Base-by-base conservation (phyloP, 495 filamentous ascomycete species). In the Xylaria telfairii region DNA sequence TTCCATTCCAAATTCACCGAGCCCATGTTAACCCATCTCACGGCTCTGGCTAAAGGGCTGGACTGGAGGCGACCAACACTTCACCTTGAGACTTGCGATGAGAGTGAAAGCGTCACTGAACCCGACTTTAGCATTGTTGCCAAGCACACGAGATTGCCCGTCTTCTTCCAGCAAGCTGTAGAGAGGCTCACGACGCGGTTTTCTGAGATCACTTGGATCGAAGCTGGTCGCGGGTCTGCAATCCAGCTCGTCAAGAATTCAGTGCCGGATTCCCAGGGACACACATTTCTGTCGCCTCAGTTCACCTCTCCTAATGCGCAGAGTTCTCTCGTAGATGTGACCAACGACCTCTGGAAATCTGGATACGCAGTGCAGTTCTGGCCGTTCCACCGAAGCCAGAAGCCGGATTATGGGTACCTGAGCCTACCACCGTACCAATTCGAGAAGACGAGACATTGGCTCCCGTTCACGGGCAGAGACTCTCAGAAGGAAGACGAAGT, bases 381-480 rank as follows among this genome's bases (percentile, higher is more conserved):
- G 72, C 32, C 69, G 2, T 77, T 75, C 57, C 70, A 71, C 47
- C 39, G 53, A 19, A 24, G 59, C 5, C 65, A 70, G 32, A 47
- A 63, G 41, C 19, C 0, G 17, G 34, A 68, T 17, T 84, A 83
- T 64, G 37, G 60, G 9, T 59, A 46, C 1, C 3, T 87, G 10
- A 53, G 77, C 1, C 78, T 88, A 1, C 87, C 87, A 5, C 82
- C 86, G 0, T 88, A 87, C 60, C 84, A 87, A 67, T 89, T 89
- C 65, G 84, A 87, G 46, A 81, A 83, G 65, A 71, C 80, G 0
- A 39, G 72, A 0, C 83, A 66, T 30, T 57, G 70, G 66, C 67
- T 62, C 10, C 49, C 44, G 71, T 78, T 51, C 3, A 57, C 8
- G 21, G 73, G 51, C 10, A 71, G 63, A 39, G 28, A 9, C 28